Percentiles rank a stretch among this genome's conserved stretches.
Conservation (phyloP, 306 rosid genomes). For the Myrica gale region DNA sequence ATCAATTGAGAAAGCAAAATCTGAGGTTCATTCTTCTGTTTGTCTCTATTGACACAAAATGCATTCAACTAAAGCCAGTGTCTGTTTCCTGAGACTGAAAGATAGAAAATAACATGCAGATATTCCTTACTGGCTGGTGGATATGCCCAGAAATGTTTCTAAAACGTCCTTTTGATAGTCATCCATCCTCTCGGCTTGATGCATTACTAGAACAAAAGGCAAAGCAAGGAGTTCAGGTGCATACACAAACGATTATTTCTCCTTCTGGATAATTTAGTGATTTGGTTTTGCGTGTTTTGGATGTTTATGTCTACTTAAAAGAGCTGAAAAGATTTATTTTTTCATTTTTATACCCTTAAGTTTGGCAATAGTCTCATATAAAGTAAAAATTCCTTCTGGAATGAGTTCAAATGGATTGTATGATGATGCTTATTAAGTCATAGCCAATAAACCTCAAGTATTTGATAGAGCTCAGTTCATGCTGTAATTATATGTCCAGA, state of each 20-base stretch:
- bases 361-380: neutral
- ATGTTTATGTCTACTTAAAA: neutral
- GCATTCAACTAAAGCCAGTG: conserved; percentile 18
- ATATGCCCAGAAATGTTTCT: conserved; percentile 91
- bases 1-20: conserved; percentile 87
- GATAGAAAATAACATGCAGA: conserved; percentile 52
- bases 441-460: neutral
- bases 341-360: neutral
- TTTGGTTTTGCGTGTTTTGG: neutral
- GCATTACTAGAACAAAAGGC: conserved; percentile 89
- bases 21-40: conserved; percentile 54
- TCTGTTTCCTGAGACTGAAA: conserved; percentile 31
- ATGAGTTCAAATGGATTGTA: neutral
- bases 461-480: neutral
- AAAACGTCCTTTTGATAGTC: conserved; percentile 69
- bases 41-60: conserved; percentile 7
- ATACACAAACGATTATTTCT: conserved; percentile 1
- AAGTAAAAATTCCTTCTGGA: neutral
- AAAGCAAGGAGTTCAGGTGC: conserved; percentile 96
- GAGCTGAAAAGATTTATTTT: neutral
- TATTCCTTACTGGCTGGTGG: conserved; percentile 99
- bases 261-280: neutral
- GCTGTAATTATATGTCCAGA: neutral
- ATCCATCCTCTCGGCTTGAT: conserved; percentile 86
- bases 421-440: neutral